Evolutionary conservation across 495 filamentous ascomycete genomes (phyloP), one percentile per base, ranked within the genome.

Genomic region (Penicillium lagena): DNA sequence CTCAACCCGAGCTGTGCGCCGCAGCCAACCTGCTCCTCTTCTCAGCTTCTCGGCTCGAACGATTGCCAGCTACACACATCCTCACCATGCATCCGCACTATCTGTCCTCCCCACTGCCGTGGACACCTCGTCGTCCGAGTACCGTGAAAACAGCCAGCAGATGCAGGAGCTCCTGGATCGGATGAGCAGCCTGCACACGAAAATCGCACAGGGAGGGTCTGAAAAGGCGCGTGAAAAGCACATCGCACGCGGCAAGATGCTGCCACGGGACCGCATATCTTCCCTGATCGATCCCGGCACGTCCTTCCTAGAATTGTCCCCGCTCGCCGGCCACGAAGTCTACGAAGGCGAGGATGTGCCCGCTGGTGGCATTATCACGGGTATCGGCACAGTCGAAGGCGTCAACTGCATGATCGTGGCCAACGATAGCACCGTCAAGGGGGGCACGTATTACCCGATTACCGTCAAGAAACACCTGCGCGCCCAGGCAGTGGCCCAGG

Each of bases 391-490:
- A 1, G 86, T 98, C 2, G 83, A 90, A 54, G 93, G 94, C 1
- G 89, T 95, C 7, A 83, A 80, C 13, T 96, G 94, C 58, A 84
- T 97, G 73, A 87, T 98, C 49, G 86, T 98, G 37, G 93, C 90
- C 22, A 98, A 98, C 56, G 93, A 98, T 60, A 91, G 86, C 72
- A 98, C 93, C 11, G 93, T 96, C 49, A 98, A 98, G 69, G 93
- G 94, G n/a, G 93, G 93, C 37, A 96, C 94, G 2, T 98, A 98
- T 68, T 97, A 90, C 63, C 93, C 93, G 1, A 90, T 98, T 41
- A 98, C 93, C 2, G 90, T 98, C 29, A 96, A 96, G 72, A 98
- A 98, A 69, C 94, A 97, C 67, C 73, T 97, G 11, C 81, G 93
- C 43, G 93, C 93, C 15, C 93, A 98, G 64, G 83, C 81, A 17